Percentiles rank a stretch among this genome's conserved stretches.
phyloP scores from a whole-genome alignment of 352 stramenopile genomes.

The Phytophthora tentaculata region DNA sequence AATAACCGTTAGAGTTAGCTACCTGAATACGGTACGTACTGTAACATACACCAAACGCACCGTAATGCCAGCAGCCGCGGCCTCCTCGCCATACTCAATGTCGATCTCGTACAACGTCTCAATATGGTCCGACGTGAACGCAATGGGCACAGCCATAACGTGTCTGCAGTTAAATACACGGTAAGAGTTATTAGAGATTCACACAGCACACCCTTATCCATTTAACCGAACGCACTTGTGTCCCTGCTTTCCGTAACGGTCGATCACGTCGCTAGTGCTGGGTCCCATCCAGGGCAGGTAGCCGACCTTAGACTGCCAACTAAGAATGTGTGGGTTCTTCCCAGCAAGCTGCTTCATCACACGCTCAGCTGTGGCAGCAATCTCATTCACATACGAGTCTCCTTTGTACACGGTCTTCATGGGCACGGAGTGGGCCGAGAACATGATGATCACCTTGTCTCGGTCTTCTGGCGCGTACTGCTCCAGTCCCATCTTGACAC shows the following conservation, averaged over 20 bases:
- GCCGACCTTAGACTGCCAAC: slow-evolving; percentile 98
- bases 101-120: slow-evolving; percentile 99
- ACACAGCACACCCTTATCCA: neutral
- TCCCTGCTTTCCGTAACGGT: slow-evolving; percentile 91
- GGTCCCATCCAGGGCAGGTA: slow-evolving; percentile 98
- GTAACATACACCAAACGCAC: slow-evolving; percentile 38
- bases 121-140: slow-evolving; percentile 99
- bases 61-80: slow-evolving; percentile 93
- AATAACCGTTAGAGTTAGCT: slow-evolving; percentile 3
- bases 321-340: slow-evolving; percentile 89
- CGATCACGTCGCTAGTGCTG: slow-evolving; percentile 96
- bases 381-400: slow-evolving; percentile 89
- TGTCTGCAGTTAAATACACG: slow-evolving; percentile 50
- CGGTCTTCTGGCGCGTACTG: slow-evolving; percentile 91
- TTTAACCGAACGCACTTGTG: slow-evolving; percentile 81
- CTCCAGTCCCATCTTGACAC: slow-evolving; percentile 93
- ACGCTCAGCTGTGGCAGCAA: slow-evolving; percentile 71
- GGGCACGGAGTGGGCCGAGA: slow-evolving; percentile 90
- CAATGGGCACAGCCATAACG: slow-evolving; percentile 98
- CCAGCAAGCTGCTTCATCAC: slow-evolving; percentile 76
- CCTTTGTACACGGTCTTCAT: slow-evolving; percentile 92
- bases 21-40: neutral
- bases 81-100: slow-evolving; percentile 98
- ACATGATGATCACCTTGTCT: slow-evolving; percentile 92
- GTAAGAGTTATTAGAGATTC: slow-evolving; percentile 8